Percentiles rank a stretch among this genome's conserved stretches.
Conservation (phyloP, 805 yeast species). For the baker's yeast (Saccharomyces cerevisiae) region DNA sequence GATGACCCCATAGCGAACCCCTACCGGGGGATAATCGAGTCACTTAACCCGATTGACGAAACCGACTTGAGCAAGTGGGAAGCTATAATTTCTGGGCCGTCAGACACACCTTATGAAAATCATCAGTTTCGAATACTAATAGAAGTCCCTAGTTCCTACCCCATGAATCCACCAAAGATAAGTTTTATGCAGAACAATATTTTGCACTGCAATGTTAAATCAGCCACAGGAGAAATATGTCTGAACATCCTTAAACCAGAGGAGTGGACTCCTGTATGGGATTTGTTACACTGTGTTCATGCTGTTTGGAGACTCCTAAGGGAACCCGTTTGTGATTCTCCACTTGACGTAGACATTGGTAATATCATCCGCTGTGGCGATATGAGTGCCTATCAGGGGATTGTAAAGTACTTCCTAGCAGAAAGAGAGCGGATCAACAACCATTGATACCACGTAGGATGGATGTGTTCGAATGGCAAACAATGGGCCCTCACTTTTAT, state of each 20-base stretch:
- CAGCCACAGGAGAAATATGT: conserved; percentile 60
- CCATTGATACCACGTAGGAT: neutral
- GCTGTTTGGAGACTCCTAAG: conserved; percentile 51
- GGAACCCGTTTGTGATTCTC: conserved; percentile 65
- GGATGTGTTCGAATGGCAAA: neutral
- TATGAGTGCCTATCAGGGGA: conserved; percentile 34
- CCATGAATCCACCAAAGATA: conserved; percentile 50
- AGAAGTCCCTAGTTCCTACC: conserved; percentile 41
- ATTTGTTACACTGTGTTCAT: conserved; percentile 43
- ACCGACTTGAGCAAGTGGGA: conserved; percentile 45
- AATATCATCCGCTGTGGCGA: conserved; percentile 47
- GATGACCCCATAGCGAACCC: neutral
- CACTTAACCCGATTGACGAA: conserved; percentile 37
- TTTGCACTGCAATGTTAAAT: conserved; percentile 44
- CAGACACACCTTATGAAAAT: conserved; percentile 43
- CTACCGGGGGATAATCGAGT: conserved; percentile 23
- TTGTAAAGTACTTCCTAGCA: conserved; percentile 34
- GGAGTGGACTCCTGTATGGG: conserved; percentile 74
- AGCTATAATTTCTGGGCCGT: conserved; percentile 44
- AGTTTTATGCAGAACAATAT: conserved; percentile 35
- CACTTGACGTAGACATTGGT: conserved; percentile 63
- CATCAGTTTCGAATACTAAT: conserved; percentile 46
- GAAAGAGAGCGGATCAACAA: neutral
- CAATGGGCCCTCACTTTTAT: neutral
- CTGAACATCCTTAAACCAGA: conserved; percentile 48